Evolutionary conservation across 805 yeast genomes (phyloP).

Genomic region (Zygosaccharomyces lentus): DNA sequence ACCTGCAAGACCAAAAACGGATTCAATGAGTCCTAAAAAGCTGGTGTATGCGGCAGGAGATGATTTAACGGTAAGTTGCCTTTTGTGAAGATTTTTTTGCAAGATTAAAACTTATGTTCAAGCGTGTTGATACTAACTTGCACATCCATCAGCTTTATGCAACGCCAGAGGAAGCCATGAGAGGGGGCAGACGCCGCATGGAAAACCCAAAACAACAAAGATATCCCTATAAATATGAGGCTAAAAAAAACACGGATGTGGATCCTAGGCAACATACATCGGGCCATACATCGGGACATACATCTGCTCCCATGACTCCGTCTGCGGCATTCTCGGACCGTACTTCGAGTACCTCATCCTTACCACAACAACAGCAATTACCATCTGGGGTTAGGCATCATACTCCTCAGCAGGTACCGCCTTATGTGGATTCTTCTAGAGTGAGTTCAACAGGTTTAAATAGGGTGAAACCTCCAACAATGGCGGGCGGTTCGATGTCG

Average conservation of each 20-base stretch:
- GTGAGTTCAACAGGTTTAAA: conserved; percentile 7
- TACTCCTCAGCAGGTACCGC: background rate
- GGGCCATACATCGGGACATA: too few species aligned
- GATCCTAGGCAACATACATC: background rate
- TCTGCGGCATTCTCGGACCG: background rate
- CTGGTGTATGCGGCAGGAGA: conserved; percentile 36
- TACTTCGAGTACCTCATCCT: background rate
- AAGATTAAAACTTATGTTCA: background rate
- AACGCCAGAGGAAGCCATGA: conserved; percentile 37
- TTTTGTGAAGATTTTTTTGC: background rate
- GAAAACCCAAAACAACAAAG: conserved; percentile 10
- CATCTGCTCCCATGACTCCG: conserved; percentile 4
- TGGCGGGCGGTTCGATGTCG: conserved; percentile 1
- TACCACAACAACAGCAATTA: conserved; percentile 4
- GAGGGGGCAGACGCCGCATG: conserved; percentile 25
- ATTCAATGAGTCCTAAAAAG: conserved; percentile 30
- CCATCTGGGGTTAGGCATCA: background rate
- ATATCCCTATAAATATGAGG: conserved; percentile 16
- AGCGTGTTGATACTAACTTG: conserved; percentile 8
- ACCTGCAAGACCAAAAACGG: background rate
- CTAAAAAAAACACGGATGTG: conserved; percentile 4
- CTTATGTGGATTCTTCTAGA: background rate
- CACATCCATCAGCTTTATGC: conserved; percentile 25
- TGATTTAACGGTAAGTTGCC: conserved; percentile 25
- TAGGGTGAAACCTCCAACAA: conserved; percentile 13